Percentiles rank a stretch among this genome's conserved stretches.
phyloP scores from a whole-genome alignment of 2,329 filamentous ascomycete species.

The Myrmaecium sp. region DNA sequence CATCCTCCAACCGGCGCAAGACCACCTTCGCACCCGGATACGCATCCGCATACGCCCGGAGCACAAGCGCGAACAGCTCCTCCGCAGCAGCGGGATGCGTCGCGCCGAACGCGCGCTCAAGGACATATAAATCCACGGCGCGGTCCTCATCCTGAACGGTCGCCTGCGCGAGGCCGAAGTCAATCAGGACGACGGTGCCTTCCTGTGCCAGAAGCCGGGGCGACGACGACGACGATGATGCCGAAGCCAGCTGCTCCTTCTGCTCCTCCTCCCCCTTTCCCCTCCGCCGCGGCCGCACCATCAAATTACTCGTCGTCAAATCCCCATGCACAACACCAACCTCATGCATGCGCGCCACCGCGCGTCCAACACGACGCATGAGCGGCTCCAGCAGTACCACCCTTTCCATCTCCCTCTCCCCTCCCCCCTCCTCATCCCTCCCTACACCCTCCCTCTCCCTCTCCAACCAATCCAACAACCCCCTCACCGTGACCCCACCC shows the following conservation, averaged over 20 bases:
- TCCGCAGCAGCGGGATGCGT: slow-evolving; percentile 80
- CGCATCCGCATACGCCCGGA: slow-evolving; percentile 55
- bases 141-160: slow-evolving; percentile 76
- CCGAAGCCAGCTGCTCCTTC: not conserved
- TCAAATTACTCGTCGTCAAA: slow-evolving; percentile 93
- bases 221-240: no score
- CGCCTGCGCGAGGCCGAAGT: slow-evolving; percentile 80
- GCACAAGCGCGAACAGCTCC: slow-evolving; percentile 53
- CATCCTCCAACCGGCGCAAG: slow-evolving; percentile 73
- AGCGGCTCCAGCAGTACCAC: slow-evolving; percentile 39
- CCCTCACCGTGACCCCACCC: slow-evolving; percentile 48
- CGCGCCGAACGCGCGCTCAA: slow-evolving; percentile 86
- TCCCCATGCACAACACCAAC: slow-evolving; percentile 88
- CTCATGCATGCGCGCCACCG: slow-evolving; percentile 61
- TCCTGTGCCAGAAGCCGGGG: slow-evolving; percentile 21
- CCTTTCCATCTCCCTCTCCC: slow-evolving; percentile 26
- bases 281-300: slow-evolving; percentile 41
- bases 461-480: slow-evolving; percentile 48
- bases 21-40: slow-evolving; percentile 62
- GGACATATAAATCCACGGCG: slow-evolving; percentile 88
- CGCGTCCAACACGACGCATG: slow-evolving; percentile 52
- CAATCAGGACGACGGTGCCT: slow-evolving; percentile 77
- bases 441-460: slow-evolving; percentile 13
- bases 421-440: slow-evolving; percentile 11
- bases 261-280: slow-evolving; percentile 2